A percentile compares a stretch with the other conserved stretches of the same genome.
These are phyloP conservation scores for Pleurotus sapidus DNA, from an alignment of 768 basidiomycete species.

Conservation along the genomic window DNA sequence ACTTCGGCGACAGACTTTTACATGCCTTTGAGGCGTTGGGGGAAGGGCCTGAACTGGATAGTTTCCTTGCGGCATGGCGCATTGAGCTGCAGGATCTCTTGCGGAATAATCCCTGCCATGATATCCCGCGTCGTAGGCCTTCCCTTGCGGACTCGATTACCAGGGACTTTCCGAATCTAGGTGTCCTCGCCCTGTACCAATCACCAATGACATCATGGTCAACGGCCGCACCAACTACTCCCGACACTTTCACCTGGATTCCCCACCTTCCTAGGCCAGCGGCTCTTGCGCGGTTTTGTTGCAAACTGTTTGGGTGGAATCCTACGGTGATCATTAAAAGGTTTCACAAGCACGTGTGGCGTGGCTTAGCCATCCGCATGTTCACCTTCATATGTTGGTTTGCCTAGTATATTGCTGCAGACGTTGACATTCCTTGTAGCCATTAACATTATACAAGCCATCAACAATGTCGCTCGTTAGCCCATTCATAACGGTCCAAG, in stretches of 20 bases:
- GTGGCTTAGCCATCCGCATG: background rate
- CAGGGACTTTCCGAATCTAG: conserved; percentile 26
- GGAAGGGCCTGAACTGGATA: background rate
- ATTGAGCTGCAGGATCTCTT: conserved; percentile 4
- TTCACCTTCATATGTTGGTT: background rate
- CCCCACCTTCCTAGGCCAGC: background rate
- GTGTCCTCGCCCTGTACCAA: conserved; percentile 35
- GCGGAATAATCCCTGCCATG: conserved; percentile 9
- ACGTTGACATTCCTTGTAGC: background rate
- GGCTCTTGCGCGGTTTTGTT: background rate
- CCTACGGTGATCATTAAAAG: background rate
- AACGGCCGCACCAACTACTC: background rate
- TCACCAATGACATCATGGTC: conserved; percentile 23
- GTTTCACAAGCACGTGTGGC: background rate
- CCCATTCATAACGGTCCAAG: background rate
- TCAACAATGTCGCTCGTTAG: background rate
- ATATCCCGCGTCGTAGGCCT: conserved; percentile 19
- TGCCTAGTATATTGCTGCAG: background rate
- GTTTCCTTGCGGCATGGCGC: conserved; percentile 11
- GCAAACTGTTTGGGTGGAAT: background rate
- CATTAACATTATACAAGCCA: background rate
- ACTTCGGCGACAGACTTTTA: conserved; percentile 27
- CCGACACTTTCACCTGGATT: background rate
- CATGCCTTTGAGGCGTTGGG: conserved; percentile 14
- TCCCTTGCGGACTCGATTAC: conserved; percentile 24